Base-by-base conservation (phyloP, 305 asterid genomes). In the Fraxinus sp. region DNA sequence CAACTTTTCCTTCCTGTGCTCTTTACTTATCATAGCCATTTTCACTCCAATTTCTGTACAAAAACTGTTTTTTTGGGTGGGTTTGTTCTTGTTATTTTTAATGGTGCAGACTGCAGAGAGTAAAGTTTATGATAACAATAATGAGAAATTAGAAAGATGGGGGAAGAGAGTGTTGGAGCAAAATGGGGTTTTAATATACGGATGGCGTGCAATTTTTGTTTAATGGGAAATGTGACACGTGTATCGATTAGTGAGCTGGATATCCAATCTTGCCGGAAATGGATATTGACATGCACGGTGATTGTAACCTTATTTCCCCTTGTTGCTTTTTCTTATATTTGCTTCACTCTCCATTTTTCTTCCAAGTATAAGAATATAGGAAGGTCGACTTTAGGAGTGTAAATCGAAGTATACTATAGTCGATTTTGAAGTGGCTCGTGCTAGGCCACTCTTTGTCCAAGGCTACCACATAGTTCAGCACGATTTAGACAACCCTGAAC, bases 161-260 rank as follows among this genome's bases (percentile, higher is more conserved):
- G 35, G 36, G 36, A 26, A 66, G 74, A 66, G 74, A 26, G 74
- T 26, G 18, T 66, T 10, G n/a, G 36, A 26, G 74, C 36, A 66
- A 24, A 26, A 66, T 28, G 74, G 36, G 74, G 36, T 66, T 26
- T 26, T 24, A 4, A 4, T 66, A 66, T 9, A 18, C 5, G 32
- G 73, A 64, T 64, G n/a, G 33, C 28, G n/a, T 64, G 73, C 33
- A 64, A 64, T 20, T 62, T 62, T 28, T 62, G 72, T 39, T 82
- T 64, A 10, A 64, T 64, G n/a, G 78, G 82, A 30, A 83, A 49
- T 36, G 35, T 8, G 90, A 89, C 91, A 89, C 91, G 90, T 90
- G 91, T 89, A 79, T 22, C 43, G 57, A 82, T 84, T 37, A 55
- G 30, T 77, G 86, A 83, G 83, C 82, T 88, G 86, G 84, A 84